Conservation (phyloP, 495 filamentous ascomycete genomes). For the Cladorrhinum samala region DNA sequence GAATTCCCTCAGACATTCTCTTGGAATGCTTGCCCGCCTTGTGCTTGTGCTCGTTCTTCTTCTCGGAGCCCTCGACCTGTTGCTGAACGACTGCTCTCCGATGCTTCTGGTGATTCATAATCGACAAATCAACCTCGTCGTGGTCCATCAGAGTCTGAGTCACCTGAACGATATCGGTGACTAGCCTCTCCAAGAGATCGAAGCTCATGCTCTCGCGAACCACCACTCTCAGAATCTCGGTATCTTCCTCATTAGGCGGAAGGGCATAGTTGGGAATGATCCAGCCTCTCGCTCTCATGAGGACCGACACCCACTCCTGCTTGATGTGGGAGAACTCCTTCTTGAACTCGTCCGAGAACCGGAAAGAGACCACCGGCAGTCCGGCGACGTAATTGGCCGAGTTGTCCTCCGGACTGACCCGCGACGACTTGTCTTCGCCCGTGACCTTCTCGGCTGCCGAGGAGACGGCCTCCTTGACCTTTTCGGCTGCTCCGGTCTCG, state of each 20-base stretch:
- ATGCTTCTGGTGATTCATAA: conserved; percentile 31
- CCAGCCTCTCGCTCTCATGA: conserved; percentile 64
- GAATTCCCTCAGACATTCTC: not conserved
- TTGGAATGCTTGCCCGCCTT: not conserved
- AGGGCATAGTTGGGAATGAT: conserved; percentile 73
- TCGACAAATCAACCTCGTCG: conserved; percentile 42
- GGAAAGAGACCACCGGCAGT: conserved; percentile 66
- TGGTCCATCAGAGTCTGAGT: conserved; percentile 52
- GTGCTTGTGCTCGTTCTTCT: not conserved
- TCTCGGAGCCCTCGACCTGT: not conserved
- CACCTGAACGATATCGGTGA: conserved; percentile 49
- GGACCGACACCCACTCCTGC: conserved; percentile 58
- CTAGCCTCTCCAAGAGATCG: conserved; percentile 58
- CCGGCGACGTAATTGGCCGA: conserved; percentile 60
- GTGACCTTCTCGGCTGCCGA: not conserved
- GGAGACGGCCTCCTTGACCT: conserved; percentile 15
- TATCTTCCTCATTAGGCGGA: conserved; percentile 56
- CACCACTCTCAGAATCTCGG: conserved; percentile 64
- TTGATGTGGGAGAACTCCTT: conserved; percentile 57
- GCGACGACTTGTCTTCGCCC: conserved; percentile 1
- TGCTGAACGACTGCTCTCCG: not conserved
- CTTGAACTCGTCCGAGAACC: conserved; percentile 57
- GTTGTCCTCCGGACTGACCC: conserved; percentile 35
- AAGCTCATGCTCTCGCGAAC: conserved; percentile 64
- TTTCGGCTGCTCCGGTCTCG: no score